Conservation (phyloP, 2,329 filamentous ascomycete genomes). For the Fusarium pseudonygamai region DNA sequence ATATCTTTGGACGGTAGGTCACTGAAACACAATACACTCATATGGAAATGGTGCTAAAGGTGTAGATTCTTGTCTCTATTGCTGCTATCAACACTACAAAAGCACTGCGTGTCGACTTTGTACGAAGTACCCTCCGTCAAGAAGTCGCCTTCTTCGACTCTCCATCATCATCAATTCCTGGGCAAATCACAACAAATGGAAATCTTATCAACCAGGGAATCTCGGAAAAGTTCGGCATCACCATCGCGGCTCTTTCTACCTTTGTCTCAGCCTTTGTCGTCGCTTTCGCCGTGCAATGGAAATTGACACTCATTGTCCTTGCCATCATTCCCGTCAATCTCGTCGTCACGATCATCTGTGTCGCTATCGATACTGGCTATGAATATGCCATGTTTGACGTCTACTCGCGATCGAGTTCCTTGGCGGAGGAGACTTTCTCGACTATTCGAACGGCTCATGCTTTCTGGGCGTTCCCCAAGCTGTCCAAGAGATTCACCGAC, state of each 20-base stretch:
- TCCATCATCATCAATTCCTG: conserved; percentile 54
- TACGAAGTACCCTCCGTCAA: conserved; percentile 55
- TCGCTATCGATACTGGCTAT: conserved; percentile 52
- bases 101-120: conserved; percentile 50
- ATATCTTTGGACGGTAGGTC: conserved; percentile 62
- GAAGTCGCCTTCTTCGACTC: conserved; percentile 66
- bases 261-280: conserved; percentile 53
- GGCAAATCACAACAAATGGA: conserved; percentile 59
- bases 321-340: conserved; percentile 57
- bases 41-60: neutral
- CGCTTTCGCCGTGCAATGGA: conserved; percentile 54
- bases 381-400: conserved; percentile 57
- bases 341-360: conserved; percentile 50
- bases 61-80: conserved; percentile 49
- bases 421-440: conserved; percentile 61
- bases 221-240: conserved; percentile 56
- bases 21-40: neutral
- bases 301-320: conserved; percentile 55
- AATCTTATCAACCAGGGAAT: conserved; percentile 57
- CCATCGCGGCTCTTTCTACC: conserved; percentile 52
- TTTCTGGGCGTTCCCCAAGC: conserved; percentile 58
- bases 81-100: conserved; percentile 52
- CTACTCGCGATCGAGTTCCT: conserved; percentile 53
- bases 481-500: conserved; percentile 53
- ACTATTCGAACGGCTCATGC: conserved; percentile 61